Evolutionary conservation across 2,329 filamentous ascomycete species (phyloP).

Genomic region (Phaeosphaeriaceae sp.): DNA sequence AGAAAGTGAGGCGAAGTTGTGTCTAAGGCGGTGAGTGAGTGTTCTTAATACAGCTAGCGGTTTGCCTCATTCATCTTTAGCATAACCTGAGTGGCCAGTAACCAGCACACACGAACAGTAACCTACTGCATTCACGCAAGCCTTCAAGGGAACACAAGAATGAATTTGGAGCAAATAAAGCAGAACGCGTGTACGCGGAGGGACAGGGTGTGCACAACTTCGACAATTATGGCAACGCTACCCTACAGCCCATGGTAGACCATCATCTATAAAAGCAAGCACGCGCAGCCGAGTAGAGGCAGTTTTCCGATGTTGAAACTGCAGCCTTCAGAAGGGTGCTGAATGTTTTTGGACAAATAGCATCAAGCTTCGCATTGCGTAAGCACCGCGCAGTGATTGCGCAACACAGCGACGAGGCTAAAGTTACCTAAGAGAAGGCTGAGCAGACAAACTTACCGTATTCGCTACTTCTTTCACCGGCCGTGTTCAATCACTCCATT

Average conservation of each 20-base stretch:
- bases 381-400: slow-evolving; percentile 10
- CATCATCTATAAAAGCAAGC: neutral
- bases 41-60: slow-evolving; percentile 9
- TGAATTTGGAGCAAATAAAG: slow-evolving; percentile 3
- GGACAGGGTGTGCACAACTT: slow-evolving; percentile 1
- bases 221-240: neutral
- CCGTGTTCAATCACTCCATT: slow-evolving; percentile 8
- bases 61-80: slow-evolving; percentile 10
- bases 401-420: slow-evolving; percentile 16
- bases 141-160: slow-evolving; percentile 11
- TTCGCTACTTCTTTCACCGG: slow-evolving; percentile 24
- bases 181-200: slow-evolving; percentile 10
- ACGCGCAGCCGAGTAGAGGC: neutral
- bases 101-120: slow-evolving; percentile 22
- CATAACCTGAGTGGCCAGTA: slow-evolving; percentile 20
- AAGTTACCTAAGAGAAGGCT: slow-evolving; percentile 17
- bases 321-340: neutral
- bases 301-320: neutral
- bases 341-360: neutral
- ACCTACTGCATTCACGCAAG: slow-evolving; percentile 19
- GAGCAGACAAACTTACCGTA: slow-evolving; percentile 11
- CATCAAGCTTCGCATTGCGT: neutral
- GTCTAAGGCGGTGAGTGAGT: slow-evolving; percentile 9
- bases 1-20: slow-evolving; percentile 28
- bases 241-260: neutral